These are phyloP conservation scores for Entomophthora muscae DNA, from an alignment of 371 early-diverging fungal species.

Conservation along the genomic window DNA sequence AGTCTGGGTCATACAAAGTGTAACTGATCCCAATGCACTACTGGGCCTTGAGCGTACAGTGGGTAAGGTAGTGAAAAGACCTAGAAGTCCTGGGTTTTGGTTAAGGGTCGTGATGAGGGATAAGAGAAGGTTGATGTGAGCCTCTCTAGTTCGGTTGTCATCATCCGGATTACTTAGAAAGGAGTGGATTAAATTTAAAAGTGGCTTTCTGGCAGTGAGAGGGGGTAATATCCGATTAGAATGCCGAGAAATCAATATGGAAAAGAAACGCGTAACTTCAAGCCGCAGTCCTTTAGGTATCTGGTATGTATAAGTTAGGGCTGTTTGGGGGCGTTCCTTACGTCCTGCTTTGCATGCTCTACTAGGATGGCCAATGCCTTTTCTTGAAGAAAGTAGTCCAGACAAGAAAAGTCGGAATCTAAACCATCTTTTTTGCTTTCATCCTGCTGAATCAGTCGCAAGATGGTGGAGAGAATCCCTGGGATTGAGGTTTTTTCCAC, in stretches of 20 bases:
- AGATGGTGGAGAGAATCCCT: background rate
- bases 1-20: background rate
- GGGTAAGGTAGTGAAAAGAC: background rate
- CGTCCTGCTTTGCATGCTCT: background rate
- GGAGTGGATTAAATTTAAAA: background rate
- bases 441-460: background rate
- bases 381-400: slow-evolving; percentile 3
- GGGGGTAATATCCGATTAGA: background rate
- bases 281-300: background rate
- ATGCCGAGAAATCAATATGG: background rate
- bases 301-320: background rate
- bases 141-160: background rate
- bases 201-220: background rate
- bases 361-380: background rate
- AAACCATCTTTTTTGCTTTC: background rate
- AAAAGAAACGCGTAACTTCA: background rate
- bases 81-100: background rate
- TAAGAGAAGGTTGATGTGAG: background rate
- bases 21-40: background rate
- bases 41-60: background rate
- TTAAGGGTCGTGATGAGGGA: background rate
- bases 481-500: background rate
- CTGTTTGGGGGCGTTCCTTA: background rate
- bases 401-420: background rate
- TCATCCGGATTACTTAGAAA: background rate